A percentile compares a stretch with the other conserved stretches of the same genome.
These are phyloP conservation scores for Fusarium sp. DNA, from an alignment of 2,329 filamentous ascomycete species.

Conservation along the genomic window DNA sequence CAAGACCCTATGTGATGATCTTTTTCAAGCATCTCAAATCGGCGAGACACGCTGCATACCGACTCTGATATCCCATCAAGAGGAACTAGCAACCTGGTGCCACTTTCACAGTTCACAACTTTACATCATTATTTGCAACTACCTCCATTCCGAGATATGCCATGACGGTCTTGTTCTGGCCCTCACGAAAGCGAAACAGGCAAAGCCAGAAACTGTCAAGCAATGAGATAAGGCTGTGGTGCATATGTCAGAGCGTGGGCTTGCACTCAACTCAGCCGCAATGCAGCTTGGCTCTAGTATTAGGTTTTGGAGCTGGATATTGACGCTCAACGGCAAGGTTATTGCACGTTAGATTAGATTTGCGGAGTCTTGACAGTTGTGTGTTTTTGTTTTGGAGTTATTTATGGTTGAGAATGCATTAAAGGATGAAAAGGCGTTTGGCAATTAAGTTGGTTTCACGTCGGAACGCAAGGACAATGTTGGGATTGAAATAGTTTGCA, in stretches of 20 bases:
- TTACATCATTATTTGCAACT: background rate
- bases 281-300: constrained; percentile 8
- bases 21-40: background rate
- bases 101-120: no score
- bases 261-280: background rate
- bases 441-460: background rate
- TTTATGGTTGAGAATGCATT: constrained; percentile 9
- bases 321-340: background rate
- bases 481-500: constrained; percentile 12
- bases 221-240: background rate
- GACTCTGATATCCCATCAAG: background rate
- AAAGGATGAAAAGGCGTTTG: constrained; percentile 23
- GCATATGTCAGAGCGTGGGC: background rate
- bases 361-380: constrained; percentile 9
- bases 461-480: constrained; percentile 1
- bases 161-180: constrained; percentile 1
- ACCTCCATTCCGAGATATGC: background rate
- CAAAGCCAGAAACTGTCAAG: background rate
- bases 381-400: background rate
- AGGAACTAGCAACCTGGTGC: background rate
- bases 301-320: background rate
- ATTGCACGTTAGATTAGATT: background rate
- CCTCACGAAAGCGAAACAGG: constrained; percentile 2
- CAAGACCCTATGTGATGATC: constrained; percentile 41
- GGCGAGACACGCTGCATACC: background rate